Evolutionary conservation across 164 flowering plant species (phyloP), one percentile per base, ranked within the genome.

Genomic region (Umbellularia californica): DNA sequence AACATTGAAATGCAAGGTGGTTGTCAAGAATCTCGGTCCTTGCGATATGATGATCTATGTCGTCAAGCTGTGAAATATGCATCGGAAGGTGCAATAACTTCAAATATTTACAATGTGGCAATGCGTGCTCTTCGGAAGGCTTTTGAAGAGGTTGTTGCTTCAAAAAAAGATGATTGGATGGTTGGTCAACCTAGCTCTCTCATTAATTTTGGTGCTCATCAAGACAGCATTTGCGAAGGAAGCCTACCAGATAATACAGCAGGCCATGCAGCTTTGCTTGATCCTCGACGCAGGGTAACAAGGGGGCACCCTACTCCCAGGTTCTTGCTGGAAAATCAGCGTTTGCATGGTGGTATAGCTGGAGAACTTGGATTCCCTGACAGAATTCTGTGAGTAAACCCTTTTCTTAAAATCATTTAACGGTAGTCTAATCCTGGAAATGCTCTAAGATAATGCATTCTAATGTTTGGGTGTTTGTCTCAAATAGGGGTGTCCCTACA

Each of bases 51-150:
- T 58, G 83, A 84, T 78, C 78, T 89, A 27, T 82, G 90, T 28
- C 79, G 75, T 41, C 87, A 87, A 74, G 92, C 86, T 60, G 76
- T 84, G n/a, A 87, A 85, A 76, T 87, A 74, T 77, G 86, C 87
- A n/a, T 87, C 84, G 58, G 88, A 88, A 76, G 90, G 90, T n/a
- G 83, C 87, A 66, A 82, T 84, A 70, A 83, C 89, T 5, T 58
- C 79, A 65, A 82, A 80, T 72, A 72, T 74, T 64, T 88, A 86
- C 75, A 79, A 81, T 74, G 86, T 84, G 65, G 90, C 92, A 55
- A 84, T 84, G 86, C 81, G 81, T 77, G 90, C 87, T 71, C 82
- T 89, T 25, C 85, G 78, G 65, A 84, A 83, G 82, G 92, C 90
- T 68, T 72, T 84, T 51, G 81, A 80, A 64, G 83, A 82, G 35